Evolutionary conservation across 192 early-diverging fungal species (phyloP), one percentile per base, ranked within the genome.

Genomic region (Pecoramyces ruminantium): DNA sequence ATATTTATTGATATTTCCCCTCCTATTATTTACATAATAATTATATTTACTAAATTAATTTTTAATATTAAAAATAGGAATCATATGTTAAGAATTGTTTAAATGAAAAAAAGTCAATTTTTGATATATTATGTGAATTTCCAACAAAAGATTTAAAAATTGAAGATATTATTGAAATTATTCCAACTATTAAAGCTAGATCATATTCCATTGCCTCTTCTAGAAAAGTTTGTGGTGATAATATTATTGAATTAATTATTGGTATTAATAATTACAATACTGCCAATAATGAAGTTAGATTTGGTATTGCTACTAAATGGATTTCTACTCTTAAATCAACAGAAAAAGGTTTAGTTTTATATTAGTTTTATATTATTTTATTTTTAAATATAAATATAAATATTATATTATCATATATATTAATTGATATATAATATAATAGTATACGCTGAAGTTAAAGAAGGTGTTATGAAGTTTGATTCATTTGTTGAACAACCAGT

Each of bases 191-290:
- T 89, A 98, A 97, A 86, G 95, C 97, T 77, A 92, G 97, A 82
- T 95, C 96, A 83, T 98, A 98, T 89, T 98, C 97, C n/a, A 98
- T 98, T 82, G 93, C 97, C 15, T 97, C 96, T 16, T 93, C 94
- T 12, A 90, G 92, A 84, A 92, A 88, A 84, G 51, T 67, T 67
- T 11, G 25, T n/a, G 51, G 51, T 67, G 51, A 67, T n/a, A 67
- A 67, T 67, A 27, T n/a, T 9, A 67, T 67, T n/a, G 51, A 67
- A 67, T 67, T 67, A 67, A 67, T 67, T n/a, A 67, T 67, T n/a
- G 51, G 51, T 67, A n/a, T 67, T 9, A 67, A 67, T n/a, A 9
- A 67, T n/a, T 67, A 25, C 9, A 67, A 21, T n/a, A 67, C 21
- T n/a, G 21, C 21, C n/a, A 67, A 67, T n/a, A 67, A 67, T n/a